A percentile compares a stretch with the other conserved stretches of the same genome.
Conservation (phyloP, 768 basidiomycete species). For the Tremella yokohamensis region DNA sequence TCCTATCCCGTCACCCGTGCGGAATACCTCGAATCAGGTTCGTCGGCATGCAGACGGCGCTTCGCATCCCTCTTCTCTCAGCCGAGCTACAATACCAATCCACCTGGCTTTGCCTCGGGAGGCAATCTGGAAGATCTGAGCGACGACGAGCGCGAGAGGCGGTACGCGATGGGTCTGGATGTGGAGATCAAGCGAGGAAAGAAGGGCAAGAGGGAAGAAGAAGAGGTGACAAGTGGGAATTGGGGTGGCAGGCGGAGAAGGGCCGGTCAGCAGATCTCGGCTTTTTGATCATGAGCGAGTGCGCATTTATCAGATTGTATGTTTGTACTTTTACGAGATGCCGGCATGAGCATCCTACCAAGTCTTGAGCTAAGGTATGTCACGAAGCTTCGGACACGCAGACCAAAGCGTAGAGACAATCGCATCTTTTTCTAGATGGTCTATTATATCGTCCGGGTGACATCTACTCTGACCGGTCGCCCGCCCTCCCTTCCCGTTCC, state of each 20-base stretch:
- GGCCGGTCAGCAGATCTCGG: constrained; percentile 5
- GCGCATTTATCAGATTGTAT: too few relatives aligned
- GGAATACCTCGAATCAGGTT: constrained; percentile 83
- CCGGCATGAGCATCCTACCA: too few relatives aligned
- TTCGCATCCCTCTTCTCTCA: constrained; percentile 54
- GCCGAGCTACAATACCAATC: constrained; percentile 35
- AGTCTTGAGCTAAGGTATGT: too few relatives aligned
- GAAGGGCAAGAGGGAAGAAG: constrained; percentile 27
- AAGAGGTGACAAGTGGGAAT: constrained; percentile 43
- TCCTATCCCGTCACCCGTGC: constrained; percentile 64
- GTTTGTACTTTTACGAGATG: too few relatives aligned
- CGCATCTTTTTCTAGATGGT: too few relatives aligned
- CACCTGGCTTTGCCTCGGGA: constrained; percentile 32
- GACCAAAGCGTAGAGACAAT: too few relatives aligned
- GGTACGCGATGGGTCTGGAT: constrained; percentile 43
- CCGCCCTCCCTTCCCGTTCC: too few relatives aligned
- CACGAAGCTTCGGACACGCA: too few relatives aligned
- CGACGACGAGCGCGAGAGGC: constrained; percentile 43
- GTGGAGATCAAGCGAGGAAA: constrained; percentile 17
- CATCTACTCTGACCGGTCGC: too few relatives aligned
- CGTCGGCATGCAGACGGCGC: constrained; percentile 68
- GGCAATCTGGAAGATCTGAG: constrained; percentile 16
- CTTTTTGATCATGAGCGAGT: too few relatives aligned
- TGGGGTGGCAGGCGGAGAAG: constrained; percentile 45
- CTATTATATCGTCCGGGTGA: too few relatives aligned